phyloP scores from a whole-genome alignment of 1,284 basidiomycete species.

The Trichosporon faecale region DNA sequence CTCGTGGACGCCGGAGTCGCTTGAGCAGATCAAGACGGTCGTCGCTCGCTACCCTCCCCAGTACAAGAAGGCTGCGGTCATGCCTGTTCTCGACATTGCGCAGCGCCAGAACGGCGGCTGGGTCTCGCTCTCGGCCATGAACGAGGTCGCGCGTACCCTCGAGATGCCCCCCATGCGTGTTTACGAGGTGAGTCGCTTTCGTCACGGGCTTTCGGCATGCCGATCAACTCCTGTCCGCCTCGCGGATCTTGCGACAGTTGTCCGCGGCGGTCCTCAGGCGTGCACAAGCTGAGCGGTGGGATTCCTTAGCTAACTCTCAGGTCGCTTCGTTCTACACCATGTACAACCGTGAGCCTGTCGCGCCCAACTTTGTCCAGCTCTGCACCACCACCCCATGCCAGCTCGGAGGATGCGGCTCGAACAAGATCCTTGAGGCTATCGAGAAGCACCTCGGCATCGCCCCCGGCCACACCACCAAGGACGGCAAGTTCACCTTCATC shows the following conservation, averaged over 20 bases:
- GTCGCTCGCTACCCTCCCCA: conserved; percentile 91
- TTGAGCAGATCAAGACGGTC: conserved; percentile 81
- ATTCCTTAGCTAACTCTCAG: conserved; percentile 17
- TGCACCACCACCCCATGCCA: conserved; percentile 99
- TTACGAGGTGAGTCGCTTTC: conserved; percentile 63
- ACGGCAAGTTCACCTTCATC: conserved; percentile 94
- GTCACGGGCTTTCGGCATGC: neutral
- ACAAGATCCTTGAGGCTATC: conserved; percentile 81
- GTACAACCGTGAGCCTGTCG: conserved; percentile 97
- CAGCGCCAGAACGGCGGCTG: conserved; percentile 98
- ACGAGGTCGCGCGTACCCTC: conserved; percentile 86
- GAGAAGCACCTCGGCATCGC: conserved; percentile 78
- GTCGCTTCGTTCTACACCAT: conserved; percentile 99
- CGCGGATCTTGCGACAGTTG: neutral
- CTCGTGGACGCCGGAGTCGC: conserved; percentile 75
- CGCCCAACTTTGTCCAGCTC: conserved; percentile 91
- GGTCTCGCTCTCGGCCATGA: conserved; percentile 99
- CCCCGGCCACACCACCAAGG: conserved; percentile 85
- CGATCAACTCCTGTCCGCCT: neutral
- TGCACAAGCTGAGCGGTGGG: neutral
- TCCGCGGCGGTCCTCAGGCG: too few relatives aligned
- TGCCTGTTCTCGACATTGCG: conserved; percentile 92
- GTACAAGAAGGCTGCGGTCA: conserved; percentile 97
- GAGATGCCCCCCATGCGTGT: conserved; percentile 98
- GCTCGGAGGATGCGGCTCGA: conserved; percentile 79